Evolutionary conservation across 2,329 filamentous ascomycete species (phyloP).

Genomic region (Aspergillus sojae): DNA sequence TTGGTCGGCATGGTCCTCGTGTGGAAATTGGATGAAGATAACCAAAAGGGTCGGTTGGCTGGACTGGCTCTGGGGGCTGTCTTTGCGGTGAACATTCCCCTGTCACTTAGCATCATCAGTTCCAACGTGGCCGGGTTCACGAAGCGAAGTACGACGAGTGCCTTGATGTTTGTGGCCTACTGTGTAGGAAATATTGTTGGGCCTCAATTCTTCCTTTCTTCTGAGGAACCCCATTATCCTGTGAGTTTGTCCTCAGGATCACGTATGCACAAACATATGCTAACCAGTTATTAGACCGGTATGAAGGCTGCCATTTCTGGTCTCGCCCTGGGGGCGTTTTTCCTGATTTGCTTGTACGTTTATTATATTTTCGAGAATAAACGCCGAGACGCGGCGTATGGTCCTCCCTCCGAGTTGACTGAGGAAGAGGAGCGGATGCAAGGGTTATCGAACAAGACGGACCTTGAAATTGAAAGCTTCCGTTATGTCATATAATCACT

Average conservation of each 20-base stretch:
- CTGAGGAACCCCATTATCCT: constrained; percentile 35
- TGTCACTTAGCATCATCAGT: constrained; percentile 37
- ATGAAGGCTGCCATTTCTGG: constrained; percentile 37
- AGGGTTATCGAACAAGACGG: constrained; percentile 39
- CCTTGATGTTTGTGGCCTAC: constrained; percentile 53
- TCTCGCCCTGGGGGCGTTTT: constrained; percentile 31
- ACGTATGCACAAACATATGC: not conserved
- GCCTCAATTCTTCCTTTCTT: constrained; percentile 35
- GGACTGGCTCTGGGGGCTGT: constrained; percentile 35
- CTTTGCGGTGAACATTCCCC: constrained; percentile 40
- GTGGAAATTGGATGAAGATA: constrained; percentile 29
- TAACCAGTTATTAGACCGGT: constrained; percentile 30
- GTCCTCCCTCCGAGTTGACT: constrained; percentile 26
- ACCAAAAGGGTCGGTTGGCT: constrained; percentile 31
- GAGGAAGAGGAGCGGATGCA: constrained; percentile 30
- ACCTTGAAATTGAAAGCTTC: constrained; percentile 38
- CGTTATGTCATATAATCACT: constrained; percentile 33
- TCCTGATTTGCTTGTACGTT: constrained; percentile 30
- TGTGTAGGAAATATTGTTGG: constrained; percentile 39
- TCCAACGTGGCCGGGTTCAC: constrained; percentile 42
- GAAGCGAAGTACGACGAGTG: constrained; percentile 40
- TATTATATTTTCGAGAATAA: constrained; percentile 37
- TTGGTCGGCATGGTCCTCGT: constrained; percentile 39
- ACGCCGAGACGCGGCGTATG: constrained; percentile 32
- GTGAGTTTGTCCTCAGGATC: constrained; percentile 19